Evolutionary conservation across 208 protist species (phyloP).

Genomic region (Porcisia hertigi): DNA sequence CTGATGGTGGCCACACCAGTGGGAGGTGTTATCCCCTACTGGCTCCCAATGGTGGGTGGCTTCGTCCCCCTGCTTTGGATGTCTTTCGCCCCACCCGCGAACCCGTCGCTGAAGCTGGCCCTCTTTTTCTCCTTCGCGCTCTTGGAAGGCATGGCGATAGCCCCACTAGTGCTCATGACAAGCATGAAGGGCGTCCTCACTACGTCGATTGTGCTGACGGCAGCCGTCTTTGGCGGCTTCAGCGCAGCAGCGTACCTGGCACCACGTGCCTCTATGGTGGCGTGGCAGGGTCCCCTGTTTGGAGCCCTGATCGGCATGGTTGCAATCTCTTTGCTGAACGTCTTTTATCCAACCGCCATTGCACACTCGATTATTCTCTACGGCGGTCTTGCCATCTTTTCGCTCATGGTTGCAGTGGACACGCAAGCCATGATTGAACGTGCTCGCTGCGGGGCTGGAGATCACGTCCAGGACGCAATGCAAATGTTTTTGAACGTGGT

Average conservation of each 20-base stretch:
- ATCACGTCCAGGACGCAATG: slow-evolving; percentile 83
- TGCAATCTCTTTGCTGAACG: slow-evolving; percentile 77
- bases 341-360: slow-evolving; percentile 88
- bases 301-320: slow-evolving; percentile 85
- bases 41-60: slow-evolving; percentile 80
- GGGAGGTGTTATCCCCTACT: slow-evolving; percentile 69
- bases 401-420: slow-evolving; percentile 76
- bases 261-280: slow-evolving; percentile 76
- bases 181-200: slow-evolving; percentile 78
- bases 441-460: slow-evolving; percentile 75
- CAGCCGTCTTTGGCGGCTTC: slow-evolving; percentile 86
- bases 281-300: slow-evolving; percentile 87
- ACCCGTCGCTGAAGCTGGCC: slow-evolving; percentile 67
- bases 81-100: slow-evolving; percentile 72
- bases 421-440: slow-evolving; percentile 92
- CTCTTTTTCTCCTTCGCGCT: slow-evolving; percentile 82
- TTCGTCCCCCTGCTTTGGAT: slow-evolving; percentile 89
- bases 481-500: slow-evolving; percentile 88
- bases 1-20: slow-evolving; percentile 88
- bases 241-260: slow-evolving; percentile 81
- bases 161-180: slow-evolving; percentile 74
- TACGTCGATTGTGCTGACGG: slow-evolving; percentile 81
- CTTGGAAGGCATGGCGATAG: slow-evolving; percentile 86
- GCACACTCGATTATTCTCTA: slow-evolving; percentile 87
- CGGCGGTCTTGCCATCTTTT: slow-evolving; percentile 87